Evolutionary conservation across 352 stramenopile genomes (phyloP).

Genomic region (Pythium oligandrum): DNA sequence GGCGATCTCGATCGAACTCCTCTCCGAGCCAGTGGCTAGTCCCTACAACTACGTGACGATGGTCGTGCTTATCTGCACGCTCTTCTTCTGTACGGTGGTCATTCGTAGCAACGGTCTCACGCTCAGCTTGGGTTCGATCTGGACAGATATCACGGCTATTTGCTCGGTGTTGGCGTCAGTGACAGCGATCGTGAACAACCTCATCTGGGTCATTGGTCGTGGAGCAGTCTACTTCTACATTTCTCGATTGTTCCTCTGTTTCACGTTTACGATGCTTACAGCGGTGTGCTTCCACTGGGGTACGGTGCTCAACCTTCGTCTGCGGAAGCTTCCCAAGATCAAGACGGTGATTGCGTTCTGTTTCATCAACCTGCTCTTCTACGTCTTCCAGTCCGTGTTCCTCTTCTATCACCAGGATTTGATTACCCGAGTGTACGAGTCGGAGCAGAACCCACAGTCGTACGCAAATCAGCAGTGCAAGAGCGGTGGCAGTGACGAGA

Average conservation of each 20-base stretch:
- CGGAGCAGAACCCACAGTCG: conserved; percentile 60
- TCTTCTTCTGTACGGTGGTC: conserved; percentile 78
- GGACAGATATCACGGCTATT: conserved; percentile 83
- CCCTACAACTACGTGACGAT: conserved; percentile 89
- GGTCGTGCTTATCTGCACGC: conserved; percentile 74
- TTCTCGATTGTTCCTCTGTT: conserved; percentile 68
- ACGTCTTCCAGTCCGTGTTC: conserved; percentile 71
- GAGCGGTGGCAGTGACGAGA: conserved; percentile 29
- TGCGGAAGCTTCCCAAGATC: conserved; percentile 69
- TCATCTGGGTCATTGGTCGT: conserved; percentile 69
- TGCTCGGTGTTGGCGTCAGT: conserved; percentile 72
- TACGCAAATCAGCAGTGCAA: conserved; percentile 82
- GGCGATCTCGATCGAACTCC: conserved; percentile 67
- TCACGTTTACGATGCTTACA: conserved; percentile 88
- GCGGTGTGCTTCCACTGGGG: conserved; percentile 87
- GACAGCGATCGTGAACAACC: conserved; percentile 80
- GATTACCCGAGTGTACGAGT: conserved; percentile 71
- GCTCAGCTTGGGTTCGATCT: conserved; percentile 83
- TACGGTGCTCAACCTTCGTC: conserved; percentile 70
- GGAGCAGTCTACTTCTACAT: conserved; percentile 82
- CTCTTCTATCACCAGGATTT: conserved; percentile 58
- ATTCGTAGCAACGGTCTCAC: conserved; percentile 79
- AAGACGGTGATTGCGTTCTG: conserved; percentile 67
- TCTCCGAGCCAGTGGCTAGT: conserved; percentile 53
- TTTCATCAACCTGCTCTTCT: conserved; percentile 72